phyloP scores from a whole-genome alignment of 192 early-diverging fungal species.

The Phycomyces nitens region DNA sequence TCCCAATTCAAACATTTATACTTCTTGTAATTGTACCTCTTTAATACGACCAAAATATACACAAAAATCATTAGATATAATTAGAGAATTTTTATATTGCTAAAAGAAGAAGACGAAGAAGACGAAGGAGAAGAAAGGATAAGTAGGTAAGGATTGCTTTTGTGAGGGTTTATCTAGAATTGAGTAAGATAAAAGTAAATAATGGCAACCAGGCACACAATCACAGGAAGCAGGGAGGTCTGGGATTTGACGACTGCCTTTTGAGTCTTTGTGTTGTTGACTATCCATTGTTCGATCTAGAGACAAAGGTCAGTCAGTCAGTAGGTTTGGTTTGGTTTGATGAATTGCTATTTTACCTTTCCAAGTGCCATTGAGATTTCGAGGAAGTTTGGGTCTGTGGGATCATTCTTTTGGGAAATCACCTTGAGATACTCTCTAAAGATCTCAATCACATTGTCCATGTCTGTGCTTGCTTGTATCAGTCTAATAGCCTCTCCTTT shows the following conservation, averaged over 20 bases:
- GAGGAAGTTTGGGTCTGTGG: slow-evolving; percentile 60
- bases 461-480: slow-evolving; percentile 53
- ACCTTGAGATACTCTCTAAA: slow-evolving; percentile 63
- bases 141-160: no score
- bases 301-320: neutral
- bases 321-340: neutral
- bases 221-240: neutral
- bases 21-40: no score
- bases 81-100: no score
- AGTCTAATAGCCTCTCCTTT: slow-evolving; percentile 77
- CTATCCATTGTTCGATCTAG: slow-evolving; percentile 37
- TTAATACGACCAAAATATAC: no score
- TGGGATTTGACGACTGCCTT: neutral
- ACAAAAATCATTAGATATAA: no score
- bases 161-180: neutral
- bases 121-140: no score
- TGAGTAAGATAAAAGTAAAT: neutral
- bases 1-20: no score
- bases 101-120: no score
- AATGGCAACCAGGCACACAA: neutral
- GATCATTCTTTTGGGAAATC: slow-evolving; percentile 59
- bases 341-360: no score
- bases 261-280: slow-evolving; percentile 12
- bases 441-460: slow-evolving; percentile 58
- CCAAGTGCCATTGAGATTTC: slow-evolving; percentile 48